Evolutionary conservation across 2,329 filamentous ascomycete species (phyloP).

Genomic region (Colletotrichum destructivum): DNA sequence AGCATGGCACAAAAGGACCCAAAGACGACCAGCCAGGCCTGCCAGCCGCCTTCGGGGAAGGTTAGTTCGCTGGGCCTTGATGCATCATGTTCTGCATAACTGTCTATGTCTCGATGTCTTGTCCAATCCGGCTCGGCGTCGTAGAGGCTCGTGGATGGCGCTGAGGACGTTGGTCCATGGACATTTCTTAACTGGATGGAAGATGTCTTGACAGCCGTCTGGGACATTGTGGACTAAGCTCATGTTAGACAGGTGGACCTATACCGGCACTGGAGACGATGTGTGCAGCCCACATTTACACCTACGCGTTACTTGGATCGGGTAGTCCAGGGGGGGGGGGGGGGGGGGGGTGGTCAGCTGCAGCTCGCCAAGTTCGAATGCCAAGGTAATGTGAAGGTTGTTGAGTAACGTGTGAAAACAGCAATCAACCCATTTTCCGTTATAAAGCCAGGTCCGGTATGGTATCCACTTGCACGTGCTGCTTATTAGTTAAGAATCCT

Average conservation of each 20-base stretch:
- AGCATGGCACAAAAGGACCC: constrained; percentile 81
- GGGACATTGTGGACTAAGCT: constrained; percentile 7
- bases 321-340: background rate
- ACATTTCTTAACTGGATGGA: constrained; percentile 21
- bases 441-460: too few species aligned
- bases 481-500: too few species aligned
- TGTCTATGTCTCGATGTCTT: constrained; percentile 1
- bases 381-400: too few species aligned
- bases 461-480: too few species aligned
- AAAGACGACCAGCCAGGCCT: constrained; percentile 84
- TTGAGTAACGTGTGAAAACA: too few species aligned
- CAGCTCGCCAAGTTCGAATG: too few species aligned
- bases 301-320: background rate
- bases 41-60: constrained; percentile 78
- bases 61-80: constrained; percentile 23
- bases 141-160: background rate
- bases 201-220: constrained; percentile 21
- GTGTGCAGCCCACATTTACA: background rate
- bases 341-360: too few species aligned
- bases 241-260: background rate
- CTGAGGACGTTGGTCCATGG: background rate
- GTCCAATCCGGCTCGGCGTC: constrained; percentile 9
- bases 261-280: background rate
- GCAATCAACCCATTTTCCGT: too few species aligned
- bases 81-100: background rate